These are phyloP conservation scores for Sporothrix protearum DNA, from an alignment of 2,329 filamentous ascomycete genomes.

Conservation along the genomic window DNA sequence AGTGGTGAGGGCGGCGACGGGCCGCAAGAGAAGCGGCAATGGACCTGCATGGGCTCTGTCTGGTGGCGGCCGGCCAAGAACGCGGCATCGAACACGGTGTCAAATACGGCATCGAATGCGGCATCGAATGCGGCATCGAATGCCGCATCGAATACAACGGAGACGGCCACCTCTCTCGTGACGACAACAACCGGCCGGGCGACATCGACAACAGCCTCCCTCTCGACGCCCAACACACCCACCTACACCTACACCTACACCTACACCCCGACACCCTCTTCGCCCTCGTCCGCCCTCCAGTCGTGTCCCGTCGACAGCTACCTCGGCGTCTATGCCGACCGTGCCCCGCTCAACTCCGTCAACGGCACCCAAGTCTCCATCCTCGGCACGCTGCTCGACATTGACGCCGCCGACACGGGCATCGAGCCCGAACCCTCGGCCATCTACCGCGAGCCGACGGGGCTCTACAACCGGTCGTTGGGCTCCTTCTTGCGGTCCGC, in stretches of 20 bases:
- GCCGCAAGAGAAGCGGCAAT: constrained; percentile 29
- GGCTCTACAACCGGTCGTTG: constrained; percentile 67
- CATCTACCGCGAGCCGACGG: constrained; percentile 34
- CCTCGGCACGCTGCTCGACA: constrained; percentile 74
- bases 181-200: not conserved
- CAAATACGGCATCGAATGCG: too few relatives aligned
- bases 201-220: not conserved
- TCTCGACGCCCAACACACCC: not conserved
- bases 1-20: not conserved
- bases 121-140: not conserved
- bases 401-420: constrained; percentile 55
- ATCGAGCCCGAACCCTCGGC: constrained; percentile 20
- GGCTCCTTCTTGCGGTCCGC: constrained; percentile 64
- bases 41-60: constrained; percentile 38
- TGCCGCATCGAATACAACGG: too few relatives aligned
- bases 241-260: constrained; percentile 5
- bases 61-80: constrained; percentile 31
- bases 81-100: not conserved
- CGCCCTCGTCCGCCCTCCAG: constrained; percentile 37
- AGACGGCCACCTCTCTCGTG: not conserved
- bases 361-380: constrained; percentile 74
- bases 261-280: constrained; percentile 28
- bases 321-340: constrained; percentile 61
- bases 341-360: constrained; percentile 66
- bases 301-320: constrained; percentile 58